Percentiles rank a stretch among this genome's conserved stretches.
phyloP scores from a whole-genome alignment of 768 basidiomycete genomes.

The Termitomyces sp. region DNA sequence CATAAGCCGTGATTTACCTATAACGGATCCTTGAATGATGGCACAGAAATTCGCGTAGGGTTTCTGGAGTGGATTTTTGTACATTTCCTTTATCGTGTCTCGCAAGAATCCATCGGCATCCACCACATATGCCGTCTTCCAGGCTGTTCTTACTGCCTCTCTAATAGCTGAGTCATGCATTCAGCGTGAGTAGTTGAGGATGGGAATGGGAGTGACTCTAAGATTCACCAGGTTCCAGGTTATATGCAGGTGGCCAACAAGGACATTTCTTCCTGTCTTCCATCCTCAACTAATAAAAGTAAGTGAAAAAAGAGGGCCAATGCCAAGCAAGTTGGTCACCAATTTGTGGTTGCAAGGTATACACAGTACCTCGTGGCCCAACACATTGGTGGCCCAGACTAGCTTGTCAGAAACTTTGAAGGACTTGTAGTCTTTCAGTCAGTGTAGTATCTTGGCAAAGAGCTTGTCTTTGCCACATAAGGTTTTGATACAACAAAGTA shows the following conservation, averaged over 20 bases:
- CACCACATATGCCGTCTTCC: background rate
- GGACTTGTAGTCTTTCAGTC: too few relatives aligned
- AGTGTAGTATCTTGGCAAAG: too few relatives aligned
- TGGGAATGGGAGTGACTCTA: background rate
- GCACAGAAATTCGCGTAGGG: background rate
- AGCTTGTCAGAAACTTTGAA: too few relatives aligned
- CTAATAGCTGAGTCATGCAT: background rate
- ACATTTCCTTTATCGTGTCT: background rate
- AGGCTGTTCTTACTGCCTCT: background rate
- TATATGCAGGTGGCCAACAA: background rate
- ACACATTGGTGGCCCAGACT: too few relatives aligned
- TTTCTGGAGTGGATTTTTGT: background rate
- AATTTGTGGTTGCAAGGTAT: too few relatives aligned
- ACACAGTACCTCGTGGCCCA: too few relatives aligned
- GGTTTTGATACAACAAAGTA: too few relatives aligned
- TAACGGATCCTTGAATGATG: slow-evolving; percentile 10
- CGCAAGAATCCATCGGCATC: background rate
- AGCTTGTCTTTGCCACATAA: too few relatives aligned
- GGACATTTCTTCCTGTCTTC: background rate
- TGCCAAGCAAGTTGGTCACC: too few relatives aligned
- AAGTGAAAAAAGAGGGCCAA: background rate
- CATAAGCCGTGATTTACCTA: slow-evolving; percentile 7
- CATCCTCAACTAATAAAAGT: background rate
- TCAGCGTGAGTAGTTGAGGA: background rate
- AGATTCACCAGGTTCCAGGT: background rate